Conservation (phyloP, 1,284 basidiomycete species). For the Irpex rosettiformis region DNA sequence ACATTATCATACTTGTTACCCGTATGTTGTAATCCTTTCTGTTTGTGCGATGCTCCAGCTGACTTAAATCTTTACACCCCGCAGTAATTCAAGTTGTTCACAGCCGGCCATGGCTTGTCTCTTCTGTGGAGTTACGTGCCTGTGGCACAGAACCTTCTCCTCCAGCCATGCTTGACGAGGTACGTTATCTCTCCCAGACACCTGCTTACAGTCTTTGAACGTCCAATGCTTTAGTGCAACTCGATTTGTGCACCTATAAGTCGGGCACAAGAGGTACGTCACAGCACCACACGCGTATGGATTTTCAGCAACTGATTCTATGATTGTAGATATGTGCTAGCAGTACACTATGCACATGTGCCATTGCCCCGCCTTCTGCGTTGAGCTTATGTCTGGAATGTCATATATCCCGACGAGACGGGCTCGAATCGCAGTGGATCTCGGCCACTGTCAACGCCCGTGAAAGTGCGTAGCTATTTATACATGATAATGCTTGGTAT, state of each 20-base stretch:
- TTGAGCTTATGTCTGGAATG: slow-evolving; percentile 13
- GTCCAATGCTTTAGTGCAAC: slow-evolving; percentile 3
- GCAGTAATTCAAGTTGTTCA: slow-evolving; percentile 2
- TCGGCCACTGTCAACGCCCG: not conserved
- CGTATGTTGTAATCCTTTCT: not conserved
- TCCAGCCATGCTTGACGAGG: not conserved
- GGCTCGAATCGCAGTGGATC: not conserved
- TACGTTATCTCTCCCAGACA: not conserved
- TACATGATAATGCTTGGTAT: too few relatives aligned
- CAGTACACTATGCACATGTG: slow-evolving; percentile 13
- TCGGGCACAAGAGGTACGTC: slow-evolving; percentile 9
- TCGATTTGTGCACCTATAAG: slow-evolving; percentile 11
- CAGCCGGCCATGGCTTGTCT: not conserved
- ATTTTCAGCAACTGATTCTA: not conserved
- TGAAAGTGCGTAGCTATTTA: not conserved
- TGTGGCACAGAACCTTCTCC: not conserved
- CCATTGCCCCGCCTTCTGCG: slow-evolving; percentile 6
- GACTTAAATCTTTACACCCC: not conserved
- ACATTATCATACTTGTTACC: not conserved
- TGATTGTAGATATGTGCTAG: slow-evolving; percentile 7
- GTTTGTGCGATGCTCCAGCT: not conserved
- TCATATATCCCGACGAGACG: slow-evolving; percentile 4
- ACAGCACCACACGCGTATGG: not conserved
- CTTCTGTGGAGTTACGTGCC: slow-evolving; percentile 4
- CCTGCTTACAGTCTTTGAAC: not conserved